phyloP scores from a whole-genome alignment of 306 rosid species.

The Inga laurina region DNA sequence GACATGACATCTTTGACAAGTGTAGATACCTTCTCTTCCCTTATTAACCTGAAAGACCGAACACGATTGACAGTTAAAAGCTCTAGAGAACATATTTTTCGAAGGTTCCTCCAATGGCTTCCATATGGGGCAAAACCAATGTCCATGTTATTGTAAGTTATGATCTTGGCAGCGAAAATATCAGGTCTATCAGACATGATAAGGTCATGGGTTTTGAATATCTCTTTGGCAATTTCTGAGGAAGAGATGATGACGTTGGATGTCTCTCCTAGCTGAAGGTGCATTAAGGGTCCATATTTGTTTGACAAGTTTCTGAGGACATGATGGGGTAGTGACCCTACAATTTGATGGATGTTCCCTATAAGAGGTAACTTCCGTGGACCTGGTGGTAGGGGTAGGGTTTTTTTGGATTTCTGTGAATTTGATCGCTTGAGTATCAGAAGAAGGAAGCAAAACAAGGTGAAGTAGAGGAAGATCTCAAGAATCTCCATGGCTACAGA shows the following conservation, averaged over 20 bases:
- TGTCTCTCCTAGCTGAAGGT: background rate
- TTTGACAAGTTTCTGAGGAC: background rate
- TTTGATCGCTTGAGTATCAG: background rate
- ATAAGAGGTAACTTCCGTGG: conserved; percentile 14
- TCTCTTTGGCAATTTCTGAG: background rate
- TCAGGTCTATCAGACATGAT: background rate
- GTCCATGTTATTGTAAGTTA: background rate
- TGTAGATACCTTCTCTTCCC: background rate
- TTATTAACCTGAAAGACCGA: background rate
- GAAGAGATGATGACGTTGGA: conserved; percentile 5
- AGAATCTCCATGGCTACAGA: background rate
- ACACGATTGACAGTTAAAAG: background rate
- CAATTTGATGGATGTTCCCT: conserved; percentile 5
- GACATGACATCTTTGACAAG: background rate
- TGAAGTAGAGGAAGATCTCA: background rate
- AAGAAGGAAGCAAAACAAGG: background rate
- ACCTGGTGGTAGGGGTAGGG: background rate
- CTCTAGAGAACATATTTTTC: background rate
- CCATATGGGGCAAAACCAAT: background rate
- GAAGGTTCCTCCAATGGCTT: background rate
- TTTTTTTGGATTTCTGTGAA: background rate
- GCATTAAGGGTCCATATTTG: conserved; percentile 24
- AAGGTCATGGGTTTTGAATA: conserved; percentile 17
- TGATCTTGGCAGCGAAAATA: background rate
- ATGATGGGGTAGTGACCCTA: background rate